Evolutionary conservation across 2,329 filamentous ascomycete genomes (phyloP), one percentile per base, ranked within the genome.

Genomic region (Pseudogymnoascus sp.): DNA sequence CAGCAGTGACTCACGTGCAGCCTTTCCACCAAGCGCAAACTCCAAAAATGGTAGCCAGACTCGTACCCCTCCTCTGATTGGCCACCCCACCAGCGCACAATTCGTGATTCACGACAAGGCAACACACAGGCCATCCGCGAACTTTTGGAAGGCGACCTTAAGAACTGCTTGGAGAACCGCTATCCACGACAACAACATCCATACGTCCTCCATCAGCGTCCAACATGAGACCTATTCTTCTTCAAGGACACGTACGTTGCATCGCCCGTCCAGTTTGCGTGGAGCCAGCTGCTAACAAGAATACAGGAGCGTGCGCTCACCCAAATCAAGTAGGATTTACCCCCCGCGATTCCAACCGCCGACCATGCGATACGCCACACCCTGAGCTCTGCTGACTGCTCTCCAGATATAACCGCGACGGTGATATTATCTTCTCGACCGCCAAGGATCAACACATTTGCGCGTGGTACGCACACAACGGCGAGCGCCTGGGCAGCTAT

Each of bases 361-460:
- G 61, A 60, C 50, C 28, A 14, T 22, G 61, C 43, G 20, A 32
- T 18, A 54, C 28, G 28, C 28, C 43, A 38, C 62, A 39, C 50
- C 59, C 60, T 62, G 60, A 54, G 62, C 61, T 34, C 64, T 64
- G 63, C 65, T 71, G 62, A 70, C 61, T 35, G 6, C 57, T 14
- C 35, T 54, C 32, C 38, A 91, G 88, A 74, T 96, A 90, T 80
- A 95, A 92, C 78, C 85, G 86, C 77, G 94, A 99, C 79, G 94
- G 94, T 78, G 94, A 99, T 74, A 84, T 97, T 68, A 87, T 97
- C 74, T 97, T 97, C 81, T 96, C 92, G 66, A 90, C 91, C 64
- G 85, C 91, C 69, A 97, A 97, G 80, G 93, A 97, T 77, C 93
- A 97, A 78, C 85, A 95, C 73, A 91, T 97, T 72, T 96, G 93